Evolutionary conservation across 805 yeast species (phyloP).

Genomic region (Starmerella geochares): DNA sequence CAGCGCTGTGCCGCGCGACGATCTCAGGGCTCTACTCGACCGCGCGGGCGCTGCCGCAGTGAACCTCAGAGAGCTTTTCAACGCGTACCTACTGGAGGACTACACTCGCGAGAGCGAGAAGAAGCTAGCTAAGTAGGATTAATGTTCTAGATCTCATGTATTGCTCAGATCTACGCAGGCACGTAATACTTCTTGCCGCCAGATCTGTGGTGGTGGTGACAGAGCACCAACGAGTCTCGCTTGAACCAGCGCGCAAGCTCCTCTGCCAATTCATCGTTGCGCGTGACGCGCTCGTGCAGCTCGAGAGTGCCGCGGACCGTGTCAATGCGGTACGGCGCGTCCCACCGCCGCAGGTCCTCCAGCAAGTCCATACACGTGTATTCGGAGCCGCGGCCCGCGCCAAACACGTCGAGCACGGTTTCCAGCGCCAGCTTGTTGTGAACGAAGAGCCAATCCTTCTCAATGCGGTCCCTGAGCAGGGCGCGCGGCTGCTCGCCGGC

Average conservation of each 20-base stretch:
- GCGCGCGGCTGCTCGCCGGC: not conserved
- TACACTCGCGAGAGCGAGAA: constrained; percentile 12
- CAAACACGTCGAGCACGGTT: constrained; percentile 1
- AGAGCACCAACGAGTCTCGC: constrained; percentile 12
- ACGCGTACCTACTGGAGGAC: constrained; percentile 25
- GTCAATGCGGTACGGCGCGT: constrained; percentile 14
- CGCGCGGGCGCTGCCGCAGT: constrained; percentile 22
- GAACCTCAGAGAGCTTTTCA: constrained; percentile 21
- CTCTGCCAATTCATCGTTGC: not conserved
- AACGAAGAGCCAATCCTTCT: constrained; percentile 11
- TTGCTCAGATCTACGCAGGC: not conserved
- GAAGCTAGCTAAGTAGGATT: not conserved
- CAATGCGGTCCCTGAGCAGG: not conserved
- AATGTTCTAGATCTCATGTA: not conserved
- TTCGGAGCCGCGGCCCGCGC: not conserved
- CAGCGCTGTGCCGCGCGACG: constrained; percentile 13
- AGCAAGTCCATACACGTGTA: constrained; percentile 8
- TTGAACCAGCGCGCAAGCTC: constrained; percentile 6
- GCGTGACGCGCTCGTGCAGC: not conserved
- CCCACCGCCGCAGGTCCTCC: constrained; percentile 13
- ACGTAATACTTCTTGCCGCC: not conserved
- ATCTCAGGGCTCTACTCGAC: constrained; percentile 17
- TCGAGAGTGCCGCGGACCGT: constrained; percentile 1
- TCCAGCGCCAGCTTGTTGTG: constrained; percentile 8
- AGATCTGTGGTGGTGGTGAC: constrained; percentile 6